Conservation (phyloP, 2,329 filamentous ascomycete species). For the Venturia carpophila region DNA sequence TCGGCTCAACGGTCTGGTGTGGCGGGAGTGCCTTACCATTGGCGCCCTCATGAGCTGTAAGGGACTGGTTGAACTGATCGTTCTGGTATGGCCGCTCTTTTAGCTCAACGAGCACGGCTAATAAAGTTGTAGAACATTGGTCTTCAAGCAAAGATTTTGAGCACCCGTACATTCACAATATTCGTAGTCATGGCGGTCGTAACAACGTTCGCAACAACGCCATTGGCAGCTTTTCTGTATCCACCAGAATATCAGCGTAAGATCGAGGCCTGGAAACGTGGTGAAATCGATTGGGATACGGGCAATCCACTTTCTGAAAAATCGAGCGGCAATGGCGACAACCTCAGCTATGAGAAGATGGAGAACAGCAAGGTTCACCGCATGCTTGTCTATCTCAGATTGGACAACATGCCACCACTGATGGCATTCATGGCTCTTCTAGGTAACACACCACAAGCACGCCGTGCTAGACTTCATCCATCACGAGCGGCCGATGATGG, state of each 20-base stretch:
- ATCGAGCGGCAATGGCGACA: conserved; percentile 25
- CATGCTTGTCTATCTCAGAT: conserved; percentile 70
- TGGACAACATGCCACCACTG: conserved; percentile 75
- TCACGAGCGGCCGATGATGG: conserved; percentile 24
- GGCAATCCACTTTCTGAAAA: conserved; percentile 38
- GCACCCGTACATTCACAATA: conserved; percentile 76
- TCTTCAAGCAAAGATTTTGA: conserved; percentile 73
- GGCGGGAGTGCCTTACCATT: conserved; percentile 84
- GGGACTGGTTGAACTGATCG: conserved; percentile 87
- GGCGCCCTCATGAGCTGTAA: conserved; percentile 95
- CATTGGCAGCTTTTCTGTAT: conserved; percentile 65
- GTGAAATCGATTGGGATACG: conserved; percentile 84
- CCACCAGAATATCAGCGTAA: conserved; percentile 70
- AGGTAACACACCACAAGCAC: conserved; percentile 45
- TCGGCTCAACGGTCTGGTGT: conserved; percentile 65
- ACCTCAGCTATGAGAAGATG: conserved; percentile 42
- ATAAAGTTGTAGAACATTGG: conserved; percentile 58
- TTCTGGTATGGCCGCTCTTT: conserved; percentile 54
- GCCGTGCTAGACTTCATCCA: conserved; percentile 33
- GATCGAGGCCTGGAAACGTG: conserved; percentile 65
- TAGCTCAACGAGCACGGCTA: not conserved
- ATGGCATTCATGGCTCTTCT: conserved; percentile 78
- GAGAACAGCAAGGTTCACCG: conserved; percentile 49
- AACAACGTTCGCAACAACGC: conserved; percentile 78
- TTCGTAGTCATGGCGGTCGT: conserved; percentile 91